A percentile compares a stretch with the other conserved stretches of the same genome.
These are phyloP conservation scores for Populus simonii DNA, from an alignment of 345 rosid species.

Conservation along the genomic window DNA sequence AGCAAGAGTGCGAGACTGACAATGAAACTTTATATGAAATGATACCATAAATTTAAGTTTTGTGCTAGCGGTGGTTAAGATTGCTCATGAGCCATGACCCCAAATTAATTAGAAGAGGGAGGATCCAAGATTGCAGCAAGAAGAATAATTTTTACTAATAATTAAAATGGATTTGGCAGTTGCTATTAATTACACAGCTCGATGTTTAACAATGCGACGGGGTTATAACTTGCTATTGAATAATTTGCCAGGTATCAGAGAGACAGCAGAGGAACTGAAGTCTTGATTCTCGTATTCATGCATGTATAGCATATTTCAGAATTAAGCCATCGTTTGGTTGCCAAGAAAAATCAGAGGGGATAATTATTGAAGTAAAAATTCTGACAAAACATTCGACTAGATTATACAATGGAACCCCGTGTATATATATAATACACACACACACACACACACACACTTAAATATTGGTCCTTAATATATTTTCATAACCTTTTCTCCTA, in stretches of 20 bases:
- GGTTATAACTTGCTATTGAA: too few relatives aligned
- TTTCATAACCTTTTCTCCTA: background rate
- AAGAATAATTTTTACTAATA: too few relatives aligned
- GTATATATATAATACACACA: too few relatives aligned
- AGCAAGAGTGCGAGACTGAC: background rate
- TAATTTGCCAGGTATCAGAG: too few relatives aligned
- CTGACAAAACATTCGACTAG: background rate
- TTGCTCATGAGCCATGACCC: background rate
- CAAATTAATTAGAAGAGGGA: background rate
- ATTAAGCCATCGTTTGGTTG: background rate
- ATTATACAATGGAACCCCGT: background rate
- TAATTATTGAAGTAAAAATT: background rate
- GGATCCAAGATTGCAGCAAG: background rate
- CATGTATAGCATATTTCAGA: background rate
- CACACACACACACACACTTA: background rate
- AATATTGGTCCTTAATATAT: background rate
- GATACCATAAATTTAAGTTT: too few relatives aligned
- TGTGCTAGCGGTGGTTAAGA: background rate
- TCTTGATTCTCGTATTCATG: background rate
- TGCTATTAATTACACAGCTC: too few relatives aligned
- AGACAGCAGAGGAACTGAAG: too few relatives aligned
- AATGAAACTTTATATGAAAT: too few relatives aligned
- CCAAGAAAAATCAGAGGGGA: background rate
- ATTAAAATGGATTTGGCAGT: too few relatives aligned
- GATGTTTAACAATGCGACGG: too few relatives aligned